Percentiles rank a stretch among this genome's conserved stretches.
phyloP scores from a whole-genome alignment of 192 early-diverging fungal species.

The Coemansia sp. region DNA sequence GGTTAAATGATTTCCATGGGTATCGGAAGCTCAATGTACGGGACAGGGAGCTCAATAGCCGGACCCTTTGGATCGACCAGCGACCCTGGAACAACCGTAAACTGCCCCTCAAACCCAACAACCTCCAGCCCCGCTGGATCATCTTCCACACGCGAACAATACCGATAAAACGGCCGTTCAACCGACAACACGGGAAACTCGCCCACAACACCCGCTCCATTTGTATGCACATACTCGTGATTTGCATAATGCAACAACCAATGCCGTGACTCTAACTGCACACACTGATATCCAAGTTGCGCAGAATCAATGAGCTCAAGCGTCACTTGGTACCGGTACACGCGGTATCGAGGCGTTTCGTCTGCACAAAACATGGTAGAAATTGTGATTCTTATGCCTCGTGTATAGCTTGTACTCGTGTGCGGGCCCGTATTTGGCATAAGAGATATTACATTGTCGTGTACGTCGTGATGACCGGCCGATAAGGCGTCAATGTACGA shows the following conservation, averaged over 20 bases:
- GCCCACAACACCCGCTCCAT: conserved; percentile 36
- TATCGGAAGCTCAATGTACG: conserved; percentile 36
- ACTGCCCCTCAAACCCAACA: conserved; percentile 34
- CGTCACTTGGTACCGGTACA: conserved; percentile 47
- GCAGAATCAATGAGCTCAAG: conserved; percentile 31
- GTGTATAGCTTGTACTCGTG: conserved; percentile 20
- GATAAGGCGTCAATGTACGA: conserved; percentile 30
- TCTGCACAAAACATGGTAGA: conserved; percentile 49
- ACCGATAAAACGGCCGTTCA: conserved; percentile 27
- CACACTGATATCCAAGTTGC: conserved; percentile 19
- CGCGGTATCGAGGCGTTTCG: conserved; percentile 23
- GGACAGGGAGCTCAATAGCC: conserved; percentile 25
- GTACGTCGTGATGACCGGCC: conserved; percentile 24
- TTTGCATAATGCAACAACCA: conserved; percentile 35
- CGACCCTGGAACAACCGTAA: conserved; percentile 46
- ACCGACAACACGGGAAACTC: conserved; percentile 30
- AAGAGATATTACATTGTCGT: conserved; percentile 24
- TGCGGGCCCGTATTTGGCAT: conserved; percentile 44
- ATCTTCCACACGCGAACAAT: conserved; percentile 44
- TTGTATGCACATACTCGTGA: conserved; percentile 15
- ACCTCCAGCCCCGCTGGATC: conserved; percentile 21
- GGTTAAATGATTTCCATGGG: conserved; percentile 28
- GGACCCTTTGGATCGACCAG: conserved; percentile 33
- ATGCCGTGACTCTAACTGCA: conserved; percentile 34
- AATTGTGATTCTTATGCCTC: conserved; percentile 39